phyloP scores from a whole-genome alignment of 345 rosid species.

The Kandelia obovata region DNA sequence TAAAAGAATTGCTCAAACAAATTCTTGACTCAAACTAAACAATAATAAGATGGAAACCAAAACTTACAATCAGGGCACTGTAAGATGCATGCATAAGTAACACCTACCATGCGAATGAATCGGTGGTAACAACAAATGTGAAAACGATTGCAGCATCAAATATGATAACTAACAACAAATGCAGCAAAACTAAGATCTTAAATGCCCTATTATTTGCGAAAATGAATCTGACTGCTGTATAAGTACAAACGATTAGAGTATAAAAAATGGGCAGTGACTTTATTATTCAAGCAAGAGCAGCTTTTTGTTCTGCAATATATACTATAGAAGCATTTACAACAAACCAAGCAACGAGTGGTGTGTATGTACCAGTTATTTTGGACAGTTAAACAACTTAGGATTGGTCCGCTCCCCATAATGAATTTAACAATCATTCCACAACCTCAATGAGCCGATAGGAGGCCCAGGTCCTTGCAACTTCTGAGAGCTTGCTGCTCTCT shows the following conservation, averaged over 20 bases:
- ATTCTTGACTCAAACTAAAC: background rate
- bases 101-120: constrained; percentile 6
- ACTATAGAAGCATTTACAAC: constrained; percentile 14
- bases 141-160: constrained; percentile 21
- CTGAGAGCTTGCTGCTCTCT: constrained; percentile 59
- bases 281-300: too few relatives aligned
- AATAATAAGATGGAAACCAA: background rate
- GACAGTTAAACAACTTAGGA: background rate
- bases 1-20: background rate
- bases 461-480: constrained; percentile 39
- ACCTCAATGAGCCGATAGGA: constrained; percentile 42
- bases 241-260: too few relatives aligned
- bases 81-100: constrained; percentile 17
- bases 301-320: background rate
- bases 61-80: constrained; percentile 4
- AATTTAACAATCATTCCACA: constrained; percentile 26
- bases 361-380: background rate
- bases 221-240: background rate
- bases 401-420: too few relatives aligned
- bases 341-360: constrained; percentile 6
- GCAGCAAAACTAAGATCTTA: background rate
- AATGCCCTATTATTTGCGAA: constrained; percentile 4
- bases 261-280: too few relatives aligned
- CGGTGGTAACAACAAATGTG: too few relatives aligned
- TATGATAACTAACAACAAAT: constrained; percentile 1